Evolutionary conservation across 192 early-diverging fungal genomes (phyloP), one percentile per base, ranked within the genome.

Genomic region (Coemansia sp.): DNA sequence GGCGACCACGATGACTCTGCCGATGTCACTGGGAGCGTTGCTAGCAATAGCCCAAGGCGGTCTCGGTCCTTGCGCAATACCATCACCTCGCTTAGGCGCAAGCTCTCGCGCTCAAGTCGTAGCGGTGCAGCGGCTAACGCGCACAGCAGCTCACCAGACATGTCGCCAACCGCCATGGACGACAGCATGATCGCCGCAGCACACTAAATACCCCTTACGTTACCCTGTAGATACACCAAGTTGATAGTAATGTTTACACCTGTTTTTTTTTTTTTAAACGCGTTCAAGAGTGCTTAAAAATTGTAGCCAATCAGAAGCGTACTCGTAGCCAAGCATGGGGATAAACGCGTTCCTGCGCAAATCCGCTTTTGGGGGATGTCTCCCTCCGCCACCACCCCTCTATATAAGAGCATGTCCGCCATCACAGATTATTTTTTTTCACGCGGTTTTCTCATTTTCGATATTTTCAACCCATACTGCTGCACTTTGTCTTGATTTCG

Each of bases 41-140:
- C 36, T n/a, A 53, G 61, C 44, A 73, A 72, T 24, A 75, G 74
- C 54, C 79, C 79, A 11, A 36, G 79, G 21, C 70, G 79, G 17
- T 82, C 79, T 24, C 68, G 79, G 21, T 82, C 79, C 13, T 59
- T 82, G 59, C 63, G 74, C 8, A 82, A 82, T 65, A 82, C 79
- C 1, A 82, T 82, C 39, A 82, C 79, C 16, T 82, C 79, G 44
- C 72, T 82, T 10, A 56, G 75, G 11, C 79, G 79, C 64, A 72
- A 63, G 45, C 68, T 82, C 48, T 82, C 79, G 4, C 67, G 60
- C 27, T 82, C 79, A 9, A 82, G 79, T 41, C 66, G 73, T 31
- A 73, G 61, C 31, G 68, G 71, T 6, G 59, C 60, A 1, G 64
- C 35, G 13, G 69, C 62, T 19, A 66, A 57, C 41, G 59, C 37